Evolutionary conservation across 768 basidiomycete genomes (phyloP), one percentile per base, ranked within the genome.

Genomic region (Phanerodontia chrysosporium): DNA sequence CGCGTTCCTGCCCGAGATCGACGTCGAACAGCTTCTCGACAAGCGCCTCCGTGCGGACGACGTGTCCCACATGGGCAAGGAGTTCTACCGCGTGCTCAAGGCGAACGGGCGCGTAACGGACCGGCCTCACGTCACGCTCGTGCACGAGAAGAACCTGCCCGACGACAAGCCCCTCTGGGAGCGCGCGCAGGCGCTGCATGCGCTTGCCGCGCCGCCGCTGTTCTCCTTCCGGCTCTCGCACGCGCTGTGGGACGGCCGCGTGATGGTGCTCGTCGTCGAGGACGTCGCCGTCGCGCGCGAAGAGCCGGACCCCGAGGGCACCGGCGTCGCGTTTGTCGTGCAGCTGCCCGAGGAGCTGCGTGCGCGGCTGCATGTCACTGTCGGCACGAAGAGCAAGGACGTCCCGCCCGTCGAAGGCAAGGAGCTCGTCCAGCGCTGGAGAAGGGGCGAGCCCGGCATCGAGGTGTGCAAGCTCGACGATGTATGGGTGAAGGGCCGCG

Each of bases 121-220:
- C 42, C 73, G 80, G 3, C 93, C 95, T 1, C 97, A 98, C 72
- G 78, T 97, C 57, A 98, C 96, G 1, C 75, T 98, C 59, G 87
- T 88, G 29, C 97, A 99, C 72, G 69, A 71, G 62, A 85, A 84
- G 22, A 58, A 72, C n/a, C 71, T 79, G 5, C 71, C 72, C 0
- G 69, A 30, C 2, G 66, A 72, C 8, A 36, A 57, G 28, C 66
- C 62, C 32, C 68, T 85, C 9, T 88, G 86, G 86, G 69, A 74
- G 12, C 69, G 72, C 10, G 91, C 90, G 66, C 66, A 55, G n/a
- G 32, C 2, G 24, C 45, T 61, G 21, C 69, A 79, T 30, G 58
- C 66, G 13, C 67, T 71, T 25, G 60, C 64, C 28, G 57, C 18
- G 0, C 77, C 83, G 12, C 85, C 87, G 0, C 60, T 82, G 55